phyloP scores from a whole-genome alignment of 345 rosid genomes.

The Sisymbrium altissimum region DNA sequence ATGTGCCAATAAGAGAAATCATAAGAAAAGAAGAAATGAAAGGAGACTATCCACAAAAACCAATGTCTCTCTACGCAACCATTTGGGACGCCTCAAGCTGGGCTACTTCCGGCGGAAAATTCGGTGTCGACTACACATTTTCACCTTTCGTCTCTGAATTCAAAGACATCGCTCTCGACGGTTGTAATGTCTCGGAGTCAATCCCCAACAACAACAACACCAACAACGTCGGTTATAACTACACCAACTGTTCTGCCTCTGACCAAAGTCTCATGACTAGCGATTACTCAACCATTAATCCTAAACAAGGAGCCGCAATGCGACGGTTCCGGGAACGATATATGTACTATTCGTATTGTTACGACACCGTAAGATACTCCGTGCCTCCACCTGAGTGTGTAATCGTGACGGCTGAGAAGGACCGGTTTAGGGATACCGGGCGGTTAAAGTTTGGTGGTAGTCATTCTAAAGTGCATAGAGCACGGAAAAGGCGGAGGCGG shows the following conservation, averaged over 20 bases:
- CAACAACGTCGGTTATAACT: background rate
- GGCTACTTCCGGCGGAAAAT: conserved; percentile 85
- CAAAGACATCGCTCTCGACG: conserved; percentile 60
- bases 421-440: conserved; percentile 62
- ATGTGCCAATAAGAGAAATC: conserved; percentile 78
- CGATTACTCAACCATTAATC: conserved; percentile 43
- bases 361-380: conserved; percentile 58
- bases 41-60: conserved; percentile 76
- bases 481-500: conserved; percentile 36
- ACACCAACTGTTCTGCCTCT: conserved; percentile 31
- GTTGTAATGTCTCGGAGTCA: conserved; percentile 63
- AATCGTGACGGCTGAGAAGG: conserved; percentile 42
- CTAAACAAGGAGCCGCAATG: conserved; percentile 48
- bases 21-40: conserved; percentile 61
- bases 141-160: conserved; percentile 77
- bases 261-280: conserved; percentile 37
- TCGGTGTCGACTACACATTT: conserved; percentile 65
- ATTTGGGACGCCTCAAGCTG: conserved; percentile 97
- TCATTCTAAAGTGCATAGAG: conserved; percentile 15
- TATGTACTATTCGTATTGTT: conserved; percentile 90
- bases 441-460: conserved; percentile 78
- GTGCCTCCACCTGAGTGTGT: conserved; percentile 72
- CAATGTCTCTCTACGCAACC: conserved; percentile 87
- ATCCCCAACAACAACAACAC: conserved; percentile 28
- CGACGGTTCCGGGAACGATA: conserved; percentile 58